These are phyloP conservation scores for Solanum hybrid DNA, from an alignment of 305 asterid species.

Conservation along the genomic window DNA sequence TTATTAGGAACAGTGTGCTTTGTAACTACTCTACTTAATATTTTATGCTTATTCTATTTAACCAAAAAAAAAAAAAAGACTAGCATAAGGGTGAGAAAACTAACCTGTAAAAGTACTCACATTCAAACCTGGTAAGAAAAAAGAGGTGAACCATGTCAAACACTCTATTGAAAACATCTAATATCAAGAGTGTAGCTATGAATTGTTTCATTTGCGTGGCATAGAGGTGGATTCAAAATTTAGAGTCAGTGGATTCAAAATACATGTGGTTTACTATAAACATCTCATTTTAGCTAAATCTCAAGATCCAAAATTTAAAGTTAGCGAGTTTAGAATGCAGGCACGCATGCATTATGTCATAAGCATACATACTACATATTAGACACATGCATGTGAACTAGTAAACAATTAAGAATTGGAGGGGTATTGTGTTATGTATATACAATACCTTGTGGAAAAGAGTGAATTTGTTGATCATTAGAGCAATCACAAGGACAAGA, in stretches of 20 bases:
- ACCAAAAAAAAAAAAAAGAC: not conserved
- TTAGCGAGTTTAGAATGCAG: not conserved
- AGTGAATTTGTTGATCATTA: slow-evolving; percentile 3
- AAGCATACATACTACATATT: not conserved
- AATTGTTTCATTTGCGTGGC: not conserved
- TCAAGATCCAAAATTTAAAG: not conserved
- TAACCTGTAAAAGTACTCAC: slow-evolving; percentile 13
- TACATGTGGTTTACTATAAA: not conserved
- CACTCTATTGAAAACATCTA: not conserved
- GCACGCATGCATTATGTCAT: too few species aligned
- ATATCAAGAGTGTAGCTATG: not conserved
- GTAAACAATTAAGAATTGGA: not conserved
- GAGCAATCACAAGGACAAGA: slow-evolving; percentile 25
- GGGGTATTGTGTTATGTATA: not conserved
- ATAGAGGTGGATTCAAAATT: not conserved
- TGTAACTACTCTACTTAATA: not conserved
- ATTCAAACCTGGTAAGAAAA: not conserved
- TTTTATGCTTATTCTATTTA: not conserved
- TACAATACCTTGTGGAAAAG: slow-evolving; percentile 12
- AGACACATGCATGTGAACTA: not conserved
- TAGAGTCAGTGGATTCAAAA: not conserved
- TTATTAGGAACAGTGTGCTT: not conserved
- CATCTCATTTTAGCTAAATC: not conserved
- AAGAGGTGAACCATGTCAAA: not conserved
- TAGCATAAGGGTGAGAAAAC: not conserved